phyloP scores from a whole-genome alignment of 2,329 filamentous ascomycete genomes.

The Penicillium sp. region DNA sequence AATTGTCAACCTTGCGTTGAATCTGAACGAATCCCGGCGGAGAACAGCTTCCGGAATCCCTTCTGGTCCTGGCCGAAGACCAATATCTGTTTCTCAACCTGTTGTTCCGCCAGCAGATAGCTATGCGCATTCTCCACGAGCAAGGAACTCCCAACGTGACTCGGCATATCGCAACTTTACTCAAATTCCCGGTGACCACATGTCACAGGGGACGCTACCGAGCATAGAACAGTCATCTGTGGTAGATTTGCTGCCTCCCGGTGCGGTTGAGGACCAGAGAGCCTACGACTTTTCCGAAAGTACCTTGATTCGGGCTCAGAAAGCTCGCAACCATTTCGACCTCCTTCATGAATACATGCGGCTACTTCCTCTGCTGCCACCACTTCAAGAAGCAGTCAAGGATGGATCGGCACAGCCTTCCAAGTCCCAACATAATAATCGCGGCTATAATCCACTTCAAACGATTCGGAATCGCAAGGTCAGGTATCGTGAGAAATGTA shows the following conservation, averaged over 20 bases:
- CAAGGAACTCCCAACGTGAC: slow-evolving; percentile 16
- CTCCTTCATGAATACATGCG: slow-evolving; percentile 82
- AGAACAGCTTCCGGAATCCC: slow-evolving; percentile 61
- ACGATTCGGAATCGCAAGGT: slow-evolving; percentile 89
- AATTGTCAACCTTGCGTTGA: slow-evolving; percentile 90
- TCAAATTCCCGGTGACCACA: slow-evolving; percentile 29
- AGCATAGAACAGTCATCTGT: slow-evolving; percentile 22
- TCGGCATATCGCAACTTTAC: slow-evolving; percentile 22
- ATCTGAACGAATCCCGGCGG: slow-evolving; percentile 75
- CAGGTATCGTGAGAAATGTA: slow-evolving; percentile 73
- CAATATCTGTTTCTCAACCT: slow-evolving; percentile 27
- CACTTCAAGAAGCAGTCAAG: slow-evolving; percentile 51
- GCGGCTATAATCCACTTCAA: slow-evolving; percentile 87
- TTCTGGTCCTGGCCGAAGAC: slow-evolving; percentile 49
- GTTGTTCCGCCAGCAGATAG: slow-evolving; percentile 23
- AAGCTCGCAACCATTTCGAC: slow-evolving; percentile 82
- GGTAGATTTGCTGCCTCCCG: slow-evolving; percentile 31
- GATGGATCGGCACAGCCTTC: slow-evolving; percentile 13
- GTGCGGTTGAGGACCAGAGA: slow-evolving; percentile 34
- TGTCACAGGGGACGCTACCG: slow-evolving; percentile 10
- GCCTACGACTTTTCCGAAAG: slow-evolving; percentile 68
- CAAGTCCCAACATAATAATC: slow-evolving; percentile 48
- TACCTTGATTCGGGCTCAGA: slow-evolving; percentile 79
- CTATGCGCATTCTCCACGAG: slow-evolving; percentile 17
- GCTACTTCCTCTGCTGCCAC: slow-evolving; percentile 75